Base-by-base conservation (phyloP, 208 protist genomes). In the Angomonas desouzai region DNA sequence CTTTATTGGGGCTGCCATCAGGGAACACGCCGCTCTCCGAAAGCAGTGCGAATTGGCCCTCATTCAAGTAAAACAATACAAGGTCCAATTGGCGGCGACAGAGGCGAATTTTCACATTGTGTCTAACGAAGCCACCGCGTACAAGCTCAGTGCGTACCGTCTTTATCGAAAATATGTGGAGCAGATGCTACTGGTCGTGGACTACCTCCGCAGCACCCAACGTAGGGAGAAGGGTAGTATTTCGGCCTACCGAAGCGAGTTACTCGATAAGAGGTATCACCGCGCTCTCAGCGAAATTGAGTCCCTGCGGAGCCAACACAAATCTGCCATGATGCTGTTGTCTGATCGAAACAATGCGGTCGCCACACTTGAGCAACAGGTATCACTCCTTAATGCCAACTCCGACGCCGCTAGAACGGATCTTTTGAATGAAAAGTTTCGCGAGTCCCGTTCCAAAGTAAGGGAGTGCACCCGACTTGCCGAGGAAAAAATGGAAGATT, bases 41-140 rank as follows among this genome's bases (percentile, higher is more conserved):
- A 71, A 78, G 1, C 84, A 92, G 51, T 84, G 80, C 68, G 89
- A 92, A 55, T 79, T 93, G 32, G 81, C 89, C 1, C 68, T 89
- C 43, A 81, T 92, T 55, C 84, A 87, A 28, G 78, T 76, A 7
- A 87, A 89, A 73, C 74, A 77, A 7, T 55, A 82, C 34, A 72
- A 73, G 45, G 77, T 96, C 58, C 86, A 92, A 57, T 79, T 96
- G 18, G 78, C 75, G 13, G 89, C 87, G 6, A 85, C 83, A 0
- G 89, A 96, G 69, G 86, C 89, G 10, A 96, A 96, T 77, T 81
- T 85, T 53, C 83, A 86, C 40, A 83, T 96, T 6, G 85, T 89
- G 43, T 64, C 80, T 29, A 96, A 96, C 72, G 89, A 96, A 74
- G 89, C 86, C 16, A 91, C 64, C 2, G 55, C 73, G 45, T 93